Percentiles rank a stretch among this genome's conserved stretches.
Evolutionary conservation across 2,329 filamentous ascomycete genomes (phyloP).

Genomic region (Aspergillus sp.): DNA sequence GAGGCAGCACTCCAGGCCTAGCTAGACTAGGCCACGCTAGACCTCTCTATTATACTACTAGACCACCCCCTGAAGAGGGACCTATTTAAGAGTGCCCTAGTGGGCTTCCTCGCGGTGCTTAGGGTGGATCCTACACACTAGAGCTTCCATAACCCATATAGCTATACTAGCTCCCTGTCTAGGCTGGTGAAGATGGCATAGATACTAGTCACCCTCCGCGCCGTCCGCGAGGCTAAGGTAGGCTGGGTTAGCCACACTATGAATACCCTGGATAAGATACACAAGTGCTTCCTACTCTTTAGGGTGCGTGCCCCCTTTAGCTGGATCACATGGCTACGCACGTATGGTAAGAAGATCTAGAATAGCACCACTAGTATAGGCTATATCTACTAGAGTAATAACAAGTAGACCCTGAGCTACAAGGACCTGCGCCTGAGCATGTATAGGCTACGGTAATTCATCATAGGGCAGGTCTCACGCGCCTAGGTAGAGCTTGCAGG

Average conservation of each 20-base stretch:
- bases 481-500: neutral
- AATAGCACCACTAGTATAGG: constrained; percentile 5
- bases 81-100: too few species aligned
- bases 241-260: neutral
- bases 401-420: constrained; percentile 14
- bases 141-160: constrained; percentile 4
- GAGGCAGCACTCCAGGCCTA: too few species aligned
- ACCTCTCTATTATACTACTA: too few species aligned
- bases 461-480: neutral
- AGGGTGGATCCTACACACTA: neutral
- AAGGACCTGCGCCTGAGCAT: constrained; percentile 1
- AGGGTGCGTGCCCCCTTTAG: neutral
- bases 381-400: constrained; percentile 17
- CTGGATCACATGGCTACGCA: constrained; percentile 1
- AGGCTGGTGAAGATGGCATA: constrained; percentile 10
- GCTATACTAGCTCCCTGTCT: constrained; percentile 10
- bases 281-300: neutral
- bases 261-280: neutral
- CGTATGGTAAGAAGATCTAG: constrained; percentile 11
- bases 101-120: too few species aligned
- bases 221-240: neutral
- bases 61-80: too few species aligned
- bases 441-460: neutral
- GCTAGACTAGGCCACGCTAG: too few species aligned
- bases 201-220: constrained; percentile 6